phyloP scores from a whole-genome alignment of 257 asterid genomes.

The Vinca minor region DNA sequence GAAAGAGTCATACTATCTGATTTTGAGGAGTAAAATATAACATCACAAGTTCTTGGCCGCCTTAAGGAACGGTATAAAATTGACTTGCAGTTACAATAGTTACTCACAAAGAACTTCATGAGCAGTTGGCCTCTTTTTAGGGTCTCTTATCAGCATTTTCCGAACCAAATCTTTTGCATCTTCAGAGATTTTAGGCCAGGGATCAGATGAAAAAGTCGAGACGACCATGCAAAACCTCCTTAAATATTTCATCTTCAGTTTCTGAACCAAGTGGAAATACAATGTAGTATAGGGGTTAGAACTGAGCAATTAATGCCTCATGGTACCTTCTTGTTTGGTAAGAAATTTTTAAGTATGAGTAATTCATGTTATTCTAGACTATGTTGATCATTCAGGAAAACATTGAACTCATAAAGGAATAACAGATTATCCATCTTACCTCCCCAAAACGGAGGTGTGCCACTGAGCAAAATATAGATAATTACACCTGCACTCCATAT shows the following conservation, averaged over 20 bases:
- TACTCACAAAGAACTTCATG: conserved; percentile 29
- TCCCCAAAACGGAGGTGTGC: conserved; percentile 24
- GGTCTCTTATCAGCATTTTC: conserved; percentile 26
- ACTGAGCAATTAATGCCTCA: neutral
- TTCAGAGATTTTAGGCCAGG: conserved; percentile 29
- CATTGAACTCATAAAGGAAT: neutral
- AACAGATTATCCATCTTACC: conserved; percentile 14
- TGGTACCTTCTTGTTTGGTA: neutral
- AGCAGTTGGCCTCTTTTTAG: conserved; percentile 25
- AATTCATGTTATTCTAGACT: neutral
- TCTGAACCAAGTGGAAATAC: conserved; percentile 15
- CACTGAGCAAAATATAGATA: conserved; percentile 24
- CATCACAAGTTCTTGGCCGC: neutral
- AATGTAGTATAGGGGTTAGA: neutral
- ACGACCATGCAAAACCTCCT: conserved; percentile 20
- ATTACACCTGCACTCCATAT: conserved; percentile 32
- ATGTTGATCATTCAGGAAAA: neutral
- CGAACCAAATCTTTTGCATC: conserved; percentile 26
- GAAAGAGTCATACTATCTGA: neutral
- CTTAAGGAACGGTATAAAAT: neutral
- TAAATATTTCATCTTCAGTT: conserved; percentile 17
- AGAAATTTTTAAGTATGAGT: neutral
- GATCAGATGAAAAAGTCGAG: conserved; percentile 22
- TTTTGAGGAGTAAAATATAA: neutral
- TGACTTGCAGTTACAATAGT: neutral